phyloP scores from a whole-genome alignment of 805 yeast species.

The Candida coquimbonensis region DNA sequence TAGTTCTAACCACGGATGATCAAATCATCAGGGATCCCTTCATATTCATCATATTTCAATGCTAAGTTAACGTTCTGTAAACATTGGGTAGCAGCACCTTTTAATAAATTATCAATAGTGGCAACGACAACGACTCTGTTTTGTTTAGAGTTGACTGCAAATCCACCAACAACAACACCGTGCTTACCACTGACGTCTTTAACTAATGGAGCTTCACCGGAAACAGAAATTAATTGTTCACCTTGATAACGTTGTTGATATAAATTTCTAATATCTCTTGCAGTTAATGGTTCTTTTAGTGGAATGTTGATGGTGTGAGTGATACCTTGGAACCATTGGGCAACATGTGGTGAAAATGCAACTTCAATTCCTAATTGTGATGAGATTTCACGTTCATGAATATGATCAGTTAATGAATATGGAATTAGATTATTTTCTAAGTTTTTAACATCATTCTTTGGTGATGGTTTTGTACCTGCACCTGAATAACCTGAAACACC shows the following conservation, averaged over 20 bases:
- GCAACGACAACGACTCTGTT: slow-evolving; percentile 92
- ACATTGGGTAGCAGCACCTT: slow-evolving; percentile 99
- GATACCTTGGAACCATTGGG: slow-evolving; percentile 99
- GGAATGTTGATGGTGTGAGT: slow-evolving; percentile 90
- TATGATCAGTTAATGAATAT: slow-evolving; percentile 91
- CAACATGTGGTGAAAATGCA: slow-evolving; percentile 95
- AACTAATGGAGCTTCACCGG: slow-evolving; percentile 91
- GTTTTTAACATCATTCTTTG: slow-evolving; percentile 78
- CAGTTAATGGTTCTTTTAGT: slow-evolving; percentile 58
- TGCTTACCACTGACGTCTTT: slow-evolving; percentile 89
- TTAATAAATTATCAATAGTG: slow-evolving; percentile 89
- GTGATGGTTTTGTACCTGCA: slow-evolving; percentile 98
- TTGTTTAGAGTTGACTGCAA: slow-evolving; percentile 82
- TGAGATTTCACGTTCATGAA: slow-evolving; percentile 93
- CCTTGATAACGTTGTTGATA: slow-evolving; percentile 85
- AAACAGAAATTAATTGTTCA: slow-evolving; percentile 76
- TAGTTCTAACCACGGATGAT: slow-evolving; percentile 24
- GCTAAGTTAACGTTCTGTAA: slow-evolving; percentile 91
- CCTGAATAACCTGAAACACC: slow-evolving; percentile 99
- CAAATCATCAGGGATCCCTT: slow-evolving; percentile 79
- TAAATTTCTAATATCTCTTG: slow-evolving; percentile 76
- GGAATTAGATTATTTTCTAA: slow-evolving; percentile 85
- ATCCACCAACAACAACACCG: slow-evolving; percentile 93
- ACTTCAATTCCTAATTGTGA: slow-evolving; percentile 68
- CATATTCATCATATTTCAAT: slow-evolving; percentile 87